A percentile compares a stretch with the other conserved stretches of the same genome.
phyloP scores from a whole-genome alignment of 371 early-diverging fungal species.

The Mucor lusitanicus region DNA sequence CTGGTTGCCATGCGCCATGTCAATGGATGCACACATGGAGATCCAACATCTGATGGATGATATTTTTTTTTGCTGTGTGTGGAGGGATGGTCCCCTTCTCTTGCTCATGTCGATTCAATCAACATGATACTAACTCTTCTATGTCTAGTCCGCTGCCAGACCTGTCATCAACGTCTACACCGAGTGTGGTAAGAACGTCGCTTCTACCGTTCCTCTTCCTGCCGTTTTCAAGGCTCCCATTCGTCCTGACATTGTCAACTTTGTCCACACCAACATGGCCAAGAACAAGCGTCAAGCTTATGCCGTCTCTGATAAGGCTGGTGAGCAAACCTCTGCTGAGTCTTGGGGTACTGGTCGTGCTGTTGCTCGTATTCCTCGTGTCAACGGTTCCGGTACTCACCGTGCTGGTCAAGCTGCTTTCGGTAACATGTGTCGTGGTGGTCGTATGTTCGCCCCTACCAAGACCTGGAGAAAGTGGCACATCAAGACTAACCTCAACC shows the following conservation, averaged over 20 bases:
- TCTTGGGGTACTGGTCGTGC: constrained; percentile 99
- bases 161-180: constrained; percentile 93
- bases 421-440: constrained; percentile 54
- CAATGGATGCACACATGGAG: not conserved
- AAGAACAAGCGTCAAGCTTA: constrained; percentile 99
- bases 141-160: constrained; percentile 64
- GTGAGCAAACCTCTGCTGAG: constrained; percentile 99
- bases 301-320: constrained; percentile 97
- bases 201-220: constrained; percentile 86
- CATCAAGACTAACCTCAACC: constrained; percentile 97
- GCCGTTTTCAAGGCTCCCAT: constrained; percentile 98
- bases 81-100: not conserved
- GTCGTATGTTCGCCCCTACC: constrained; percentile 99
- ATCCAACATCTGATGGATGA: not conserved
- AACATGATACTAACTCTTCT: not conserved
- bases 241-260: constrained; percentile 97
- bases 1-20: not conserved
- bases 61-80: not conserved
- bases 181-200: constrained; percentile 74
- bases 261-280: constrained; percentile 97
- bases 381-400: constrained; percentile 98
- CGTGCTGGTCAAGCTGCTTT: constrained; percentile 99
- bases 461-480: constrained; percentile 99
- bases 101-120: not conserved
- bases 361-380: constrained; percentile 99